Evolutionary conservation across 352 stramenopile species (phyloP), one percentile per base, ranked within the genome.

Genomic region (Nothophytophthora sp.): DNA sequence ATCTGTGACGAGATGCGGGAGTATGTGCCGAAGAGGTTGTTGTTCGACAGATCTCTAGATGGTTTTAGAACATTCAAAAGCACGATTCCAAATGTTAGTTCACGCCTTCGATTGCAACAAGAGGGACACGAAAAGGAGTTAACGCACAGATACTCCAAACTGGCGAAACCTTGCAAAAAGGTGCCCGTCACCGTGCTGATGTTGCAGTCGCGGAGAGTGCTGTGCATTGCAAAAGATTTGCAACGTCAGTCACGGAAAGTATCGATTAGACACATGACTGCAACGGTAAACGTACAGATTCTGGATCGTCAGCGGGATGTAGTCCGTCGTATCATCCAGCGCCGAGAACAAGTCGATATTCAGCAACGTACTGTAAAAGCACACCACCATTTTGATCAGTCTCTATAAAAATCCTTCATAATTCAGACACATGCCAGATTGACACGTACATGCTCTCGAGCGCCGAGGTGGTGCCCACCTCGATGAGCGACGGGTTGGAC

Each of bases 31-130:
- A 64, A 12, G n/a, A 81, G 45, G 13, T 76, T 67, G 52, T 81
- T 81, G 35, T 66, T 33, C 18, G 71, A 81, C 5, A 81, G 36
- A 37, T 81, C 71, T n/a, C n/a, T n/a, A n/a, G n/a, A n/a, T n/a
- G n/a, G n/a, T n/a, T n/a, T n/a, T n/a, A n/a, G n/a, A n/a, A n/a
- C n/a, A n/a, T n/a, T n/a, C n/a, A n/a, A n/a, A n/a, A n/a, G n/a
- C n/a, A n/a, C n/a, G n/a, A n/a, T n/a, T n/a, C n/a, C n/a, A n/a
- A n/a, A n/a, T n/a, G n/a, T n/a, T n/a, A n/a, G n/a, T n/a, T n/a
- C n/a, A n/a, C n/a, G n/a, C n/a, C n/a, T n/a, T n/a, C n/a, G n/a
- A n/a, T n/a, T n/a, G n/a, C n/a, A n/a, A n/a, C n/a, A n/a, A n/a
- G n/a, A n/a, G n/a, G n/a, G n/a, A n/a, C n/a, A n/a, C n/a, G n/a